These are phyloP conservation scores for Phlyctochytrium planicorne DNA, from an alignment of 192 early-diverging fungal species.

Conservation along the genomic window DNA sequence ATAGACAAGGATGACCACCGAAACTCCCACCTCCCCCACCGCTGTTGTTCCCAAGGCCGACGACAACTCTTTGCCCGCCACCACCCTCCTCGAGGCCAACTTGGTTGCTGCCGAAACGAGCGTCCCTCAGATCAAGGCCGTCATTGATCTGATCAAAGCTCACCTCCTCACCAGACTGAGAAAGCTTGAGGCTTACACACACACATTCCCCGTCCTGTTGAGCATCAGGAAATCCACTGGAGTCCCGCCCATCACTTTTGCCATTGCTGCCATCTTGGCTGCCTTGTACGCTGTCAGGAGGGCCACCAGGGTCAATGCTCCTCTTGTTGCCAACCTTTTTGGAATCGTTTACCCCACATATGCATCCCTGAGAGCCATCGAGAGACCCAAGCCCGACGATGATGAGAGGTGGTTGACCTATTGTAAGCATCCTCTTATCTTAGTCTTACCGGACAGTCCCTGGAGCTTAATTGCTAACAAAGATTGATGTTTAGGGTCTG, in stretches of 20 bases:
- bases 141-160: not conserved
- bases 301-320: slow-evolving; percentile 30
- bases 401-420: slow-evolving; percentile 57
- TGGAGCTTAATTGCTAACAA: no score
- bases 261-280: slow-evolving; percentile 14
- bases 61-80: no score
- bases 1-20: no score
- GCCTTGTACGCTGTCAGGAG: slow-evolving; percentile 26
- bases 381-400: slow-evolving; percentile 44
- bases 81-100: slow-evolving; percentile 4
- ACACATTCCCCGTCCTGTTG: slow-evolving; percentile 35
- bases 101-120: not conserved
- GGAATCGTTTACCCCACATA: slow-evolving; percentile 47
- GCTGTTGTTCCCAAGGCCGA: no score
- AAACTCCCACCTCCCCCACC: no score
- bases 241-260: slow-evolving; percentile 37
- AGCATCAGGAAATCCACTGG: slow-evolving; percentile 25
- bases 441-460: no score
- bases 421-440: slow-evolving; percentile 35
- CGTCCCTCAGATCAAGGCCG: not conserved
- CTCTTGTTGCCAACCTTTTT: slow-evolving; percentile 40
- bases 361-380: slow-evolving; percentile 40
- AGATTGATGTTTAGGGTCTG: slow-evolving; percentile 43
- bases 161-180: not conserved
- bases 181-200: slow-evolving; percentile 10